phyloP scores from a whole-genome alignment of 208 protist species.

The Naegleria lovaniensis region DNA sequence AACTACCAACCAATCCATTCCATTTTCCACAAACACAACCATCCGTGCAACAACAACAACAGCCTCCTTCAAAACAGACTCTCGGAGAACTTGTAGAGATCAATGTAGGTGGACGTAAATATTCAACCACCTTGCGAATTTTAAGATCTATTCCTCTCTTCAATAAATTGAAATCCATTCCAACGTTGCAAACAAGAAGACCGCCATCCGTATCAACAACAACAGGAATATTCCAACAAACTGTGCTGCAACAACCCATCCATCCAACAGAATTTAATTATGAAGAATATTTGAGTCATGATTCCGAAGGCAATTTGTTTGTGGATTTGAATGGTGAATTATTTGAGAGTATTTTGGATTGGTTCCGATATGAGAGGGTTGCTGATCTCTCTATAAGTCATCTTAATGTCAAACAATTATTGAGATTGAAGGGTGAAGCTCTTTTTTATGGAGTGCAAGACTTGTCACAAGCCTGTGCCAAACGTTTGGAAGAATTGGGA shows the following conservation, averaged over 20 bases:
- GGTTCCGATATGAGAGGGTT: neutral
- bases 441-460: neutral
- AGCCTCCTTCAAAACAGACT: neutral
- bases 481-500: neutral
- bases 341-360: neutral
- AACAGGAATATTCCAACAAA: neutral
- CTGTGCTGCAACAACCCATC: neutral
- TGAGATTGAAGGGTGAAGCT: neutral
- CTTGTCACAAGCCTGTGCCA: neutral
- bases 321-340: conserved; percentile 9
- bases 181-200: neutral
- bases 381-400: neutral
- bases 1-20: too few species aligned
- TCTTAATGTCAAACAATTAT: neutral
- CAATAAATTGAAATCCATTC: neutral
- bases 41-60: neutral
- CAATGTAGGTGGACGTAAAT: neutral
- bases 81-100: neutral
- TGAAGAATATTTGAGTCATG: neutral
- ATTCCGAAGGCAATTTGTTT: neutral
- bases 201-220: neutral
- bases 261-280: neutral
- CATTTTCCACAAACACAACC: neutral
- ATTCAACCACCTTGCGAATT: neutral
- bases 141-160: neutral